Base-by-base conservation (phyloP, 176 grass and related monocot genomes). In the Carex myosuroides region DNA sequence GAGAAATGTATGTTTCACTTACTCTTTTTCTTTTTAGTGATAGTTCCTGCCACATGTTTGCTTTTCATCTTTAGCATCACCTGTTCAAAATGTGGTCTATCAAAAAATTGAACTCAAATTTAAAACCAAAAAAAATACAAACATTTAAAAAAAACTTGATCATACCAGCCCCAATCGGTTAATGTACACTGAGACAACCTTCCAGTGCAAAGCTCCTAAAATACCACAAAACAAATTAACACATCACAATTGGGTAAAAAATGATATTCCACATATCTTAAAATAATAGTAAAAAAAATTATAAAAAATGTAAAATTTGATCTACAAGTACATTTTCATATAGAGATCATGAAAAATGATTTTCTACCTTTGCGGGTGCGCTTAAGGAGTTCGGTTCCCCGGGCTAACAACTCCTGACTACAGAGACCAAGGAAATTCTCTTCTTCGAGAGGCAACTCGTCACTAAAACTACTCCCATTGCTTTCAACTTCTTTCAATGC, bases 21-120 rank as follows among this genome's bases (percentile, higher is more conserved):
- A 99, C 96, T 91, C 85, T 95, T 95, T 62, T 99, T 99, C 89
- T 95, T 99, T 89, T 99, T 99, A 35, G 96, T 99, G 20, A 99
- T 91, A 0, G 96, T 94, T 46, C 93, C 93, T 3, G 87, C 96
- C 2, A 95, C 88, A 44, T 95, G 96, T 77, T 77, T 74, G 65
- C 96, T 99, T 87, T 99, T 99, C 93, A 94, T 94, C 93, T 99
- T 99, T 13, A 99, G 90, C 85, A 84, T 95, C 78, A 95, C 95
- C 94, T 97, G 52, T 50, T 10, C 6, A 0, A 57, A 78, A 5
- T 13, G 32, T 55, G 8, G 32, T 17, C 0, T 42, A 26, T 76
- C 22, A 77, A 77, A 56, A 56, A 54, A 17, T 3, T 55, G 22
- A 55, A 41, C 30, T 16, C 72, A 2, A 17, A 46, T 24, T 0